Evolutionary conservation across 139 green algal species (phyloP), one percentile per base, ranked within the genome.

Genomic region (Monoraphidium neglectum): DNA sequence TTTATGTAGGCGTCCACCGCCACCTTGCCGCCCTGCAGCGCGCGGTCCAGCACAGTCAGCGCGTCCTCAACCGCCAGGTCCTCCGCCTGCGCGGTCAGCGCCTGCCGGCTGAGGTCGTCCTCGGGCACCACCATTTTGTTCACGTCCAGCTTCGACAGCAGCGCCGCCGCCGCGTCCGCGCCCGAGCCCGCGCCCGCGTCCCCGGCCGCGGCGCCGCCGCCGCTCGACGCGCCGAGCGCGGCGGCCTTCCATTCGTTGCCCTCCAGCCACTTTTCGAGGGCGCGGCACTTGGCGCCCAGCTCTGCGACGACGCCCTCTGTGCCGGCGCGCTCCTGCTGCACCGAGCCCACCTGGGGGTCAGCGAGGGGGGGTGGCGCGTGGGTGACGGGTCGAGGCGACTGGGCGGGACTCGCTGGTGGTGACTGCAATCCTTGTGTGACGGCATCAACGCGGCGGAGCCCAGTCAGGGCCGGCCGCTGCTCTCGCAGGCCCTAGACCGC

Each of bases 31-130:
- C 83, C 78, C 67, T 88, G 83, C 60, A 95, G 80, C 2, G 82
- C 81, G 37, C 87, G 83, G 59, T 98, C 94, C 65, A 98, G 77
- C 3, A 85, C 86, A 75, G 95, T 90, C 68, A 98, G 74, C 18
- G 87, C 67, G 72, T 98, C 94, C 85, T 98, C 94, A 13, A 95
- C 69, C 1, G 94, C 94, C 72, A 96, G 61, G 76, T 98, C 94
- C 69, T 92, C 81, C 10, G 92, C 87, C 77, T 93, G 85, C 38
- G 82, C 82, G 35, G 91, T 82, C 62, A 98, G 78, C 21, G 90
- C 89, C 80, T 97, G 93, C 69, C 76, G 74, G 18, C 76, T 87
- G 49, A 95, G 79, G 0, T 77, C 68, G 78, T 98, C 94, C 10
- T 81, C 76, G 4, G 92, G 86, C 67, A 89, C 79, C 64, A 96